Evolutionary conservation across 2,329 filamentous ascomycete genomes (phyloP), one percentile per base, ranked within the genome.

Genomic region (Colletotrichum eleusines): DNA sequence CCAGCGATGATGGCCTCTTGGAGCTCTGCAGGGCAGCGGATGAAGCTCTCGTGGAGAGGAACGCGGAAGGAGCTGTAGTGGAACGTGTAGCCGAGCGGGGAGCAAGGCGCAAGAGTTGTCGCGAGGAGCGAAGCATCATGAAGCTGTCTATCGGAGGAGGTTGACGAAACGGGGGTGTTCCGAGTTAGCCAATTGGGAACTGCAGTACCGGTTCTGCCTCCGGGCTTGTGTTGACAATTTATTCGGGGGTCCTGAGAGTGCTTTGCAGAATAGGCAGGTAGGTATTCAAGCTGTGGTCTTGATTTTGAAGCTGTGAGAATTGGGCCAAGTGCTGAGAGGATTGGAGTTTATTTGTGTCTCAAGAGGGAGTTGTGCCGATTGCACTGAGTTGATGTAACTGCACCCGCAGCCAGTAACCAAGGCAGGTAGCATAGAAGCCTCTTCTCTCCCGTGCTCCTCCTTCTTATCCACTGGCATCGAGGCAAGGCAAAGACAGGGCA

Each of bases 91-190:
- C 23, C 42, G 66, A 55, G 63, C 75, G 75, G 5, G 74, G 73
- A 31, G 74, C 69, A 18, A 76, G 40, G 23, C 73, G 75, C 50
- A 74, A 60, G 14, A 80, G 62, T 1, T 75, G 72, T 55, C 75
- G 76, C 50, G 78, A 74, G 11, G 74, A 73, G 72, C 76, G 78
- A 66, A 80, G 76, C 79, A 81, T 81, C n/a, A 12, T 60, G 62
- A 57, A 28, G 40, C 28, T 6, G 20, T 23, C 42, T 33, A 18
- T 48, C 42, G 20, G 31, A 33, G 3, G 42, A 20, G 31, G 26
- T 44, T 12, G 38, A 23, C n/a, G 42, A 31, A 31, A 20, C 8
- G 60, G 18, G 18, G 33, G 8, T 57, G 33, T 16, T 57, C 53
- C 38, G 33, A 38, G 33, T 20, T 57, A 26, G 20, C 38, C 53